phyloP scores from a whole-genome alignment of 1,284 basidiomycete species.

The Malassezia psittaci region DNA sequence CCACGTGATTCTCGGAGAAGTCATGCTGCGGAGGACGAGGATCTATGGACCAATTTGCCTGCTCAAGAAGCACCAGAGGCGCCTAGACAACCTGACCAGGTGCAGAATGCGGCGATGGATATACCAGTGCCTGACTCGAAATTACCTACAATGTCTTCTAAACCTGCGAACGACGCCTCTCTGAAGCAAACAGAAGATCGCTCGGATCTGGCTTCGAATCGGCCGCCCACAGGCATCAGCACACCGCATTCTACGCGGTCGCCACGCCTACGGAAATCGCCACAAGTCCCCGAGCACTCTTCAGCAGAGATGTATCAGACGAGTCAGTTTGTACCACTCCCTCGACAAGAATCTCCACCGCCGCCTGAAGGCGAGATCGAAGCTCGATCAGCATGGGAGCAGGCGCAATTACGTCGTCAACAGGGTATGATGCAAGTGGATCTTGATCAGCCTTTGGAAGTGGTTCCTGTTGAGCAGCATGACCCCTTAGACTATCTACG shows the following conservation, averaged over 20 bases:
- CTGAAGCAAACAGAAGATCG: neutral
- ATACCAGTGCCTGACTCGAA: neutral
- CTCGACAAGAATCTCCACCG: slow-evolving; percentile 28
- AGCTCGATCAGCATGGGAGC: slow-evolving; percentile 42
- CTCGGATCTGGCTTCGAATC: neutral
- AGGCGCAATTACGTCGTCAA: slow-evolving; percentile 25
- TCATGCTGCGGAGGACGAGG: neutral
- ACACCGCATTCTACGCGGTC: neutral
- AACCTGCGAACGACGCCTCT: neutral
- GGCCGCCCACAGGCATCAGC: neutral
- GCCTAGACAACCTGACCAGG: neutral
- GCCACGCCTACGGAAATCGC: neutral
- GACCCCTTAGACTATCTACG: neutral
- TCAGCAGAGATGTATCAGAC: slow-evolving; percentile 2
- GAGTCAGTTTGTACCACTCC: slow-evolving; percentile 1
- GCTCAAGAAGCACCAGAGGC: neutral
- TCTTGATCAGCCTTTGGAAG: slow-evolving; percentile 4
- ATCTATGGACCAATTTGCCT: neutral
- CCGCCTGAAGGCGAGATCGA: slow-evolving; percentile 44
- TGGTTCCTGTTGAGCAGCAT: neutral
- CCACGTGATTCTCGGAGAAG: neutral
- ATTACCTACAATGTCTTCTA: neutral
- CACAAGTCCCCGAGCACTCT: neutral
- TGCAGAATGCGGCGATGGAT: neutral
- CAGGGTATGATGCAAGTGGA: slow-evolving; percentile 15